Conservation (phyloP, 2,329 filamentous ascomycete species). For the Penicillium occitanis region DNA sequence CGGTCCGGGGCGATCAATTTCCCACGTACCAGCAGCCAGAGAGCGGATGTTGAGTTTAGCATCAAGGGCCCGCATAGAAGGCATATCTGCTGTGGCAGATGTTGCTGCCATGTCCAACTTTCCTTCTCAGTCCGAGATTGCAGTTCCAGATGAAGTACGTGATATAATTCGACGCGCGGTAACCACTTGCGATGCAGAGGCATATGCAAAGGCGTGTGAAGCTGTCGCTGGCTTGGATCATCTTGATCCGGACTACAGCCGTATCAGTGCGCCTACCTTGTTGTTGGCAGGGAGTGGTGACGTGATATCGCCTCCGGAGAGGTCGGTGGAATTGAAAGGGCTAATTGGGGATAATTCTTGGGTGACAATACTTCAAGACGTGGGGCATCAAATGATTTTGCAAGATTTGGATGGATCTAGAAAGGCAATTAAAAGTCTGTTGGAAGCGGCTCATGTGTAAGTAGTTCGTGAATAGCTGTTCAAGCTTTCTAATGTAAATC, state of each 20-base stretch:
- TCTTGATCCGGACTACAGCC: conserved; percentile 11
- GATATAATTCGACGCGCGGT: conserved; percentile 11
- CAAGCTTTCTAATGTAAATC: background rate
- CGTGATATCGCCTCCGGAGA: conserved; percentile 14
- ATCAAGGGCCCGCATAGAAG: conserved; percentile 8
- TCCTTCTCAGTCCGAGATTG: background rate
- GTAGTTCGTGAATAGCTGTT: background rate
- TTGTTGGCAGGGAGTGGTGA: conserved; percentile 14
- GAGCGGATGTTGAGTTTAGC: conserved; percentile 19
- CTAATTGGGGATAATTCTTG: conserved; percentile 11
- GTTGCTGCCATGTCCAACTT: conserved; percentile 16
- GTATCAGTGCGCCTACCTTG: conserved; percentile 11
- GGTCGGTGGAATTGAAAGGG: conserved; percentile 10
- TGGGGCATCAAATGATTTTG: conserved; percentile 18
- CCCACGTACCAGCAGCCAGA: conserved; percentile 19
- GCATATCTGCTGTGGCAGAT: conserved; percentile 16
- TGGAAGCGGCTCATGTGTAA: background rate
- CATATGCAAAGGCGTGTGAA: conserved; percentile 17
- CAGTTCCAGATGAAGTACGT: background rate
- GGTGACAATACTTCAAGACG: conserved; percentile 8
- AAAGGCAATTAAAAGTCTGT: conserved; percentile 10
- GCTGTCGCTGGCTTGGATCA: conserved; percentile 17
- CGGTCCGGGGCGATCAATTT: conserved; percentile 32
- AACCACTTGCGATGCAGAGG: conserved; percentile 8
- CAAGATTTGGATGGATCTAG: conserved; percentile 13